Conservation (phyloP, 139 green algal genomes). For the Spirogloea muscicola region DNA sequence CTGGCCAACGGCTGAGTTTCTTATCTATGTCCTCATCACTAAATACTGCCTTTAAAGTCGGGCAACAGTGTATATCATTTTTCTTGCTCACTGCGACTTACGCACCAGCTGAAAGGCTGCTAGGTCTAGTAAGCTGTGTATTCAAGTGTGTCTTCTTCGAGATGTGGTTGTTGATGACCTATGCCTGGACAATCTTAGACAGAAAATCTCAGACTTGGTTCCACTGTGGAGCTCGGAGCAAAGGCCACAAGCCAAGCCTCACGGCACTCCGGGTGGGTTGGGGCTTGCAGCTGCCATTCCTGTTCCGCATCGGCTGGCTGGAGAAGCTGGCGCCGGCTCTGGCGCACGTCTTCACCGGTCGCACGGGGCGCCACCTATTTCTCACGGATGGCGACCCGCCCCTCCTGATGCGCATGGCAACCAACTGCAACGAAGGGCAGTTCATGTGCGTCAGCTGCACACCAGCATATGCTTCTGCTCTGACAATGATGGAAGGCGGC, state of each 20-base stretch:
- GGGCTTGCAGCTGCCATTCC: constrained; percentile 28
- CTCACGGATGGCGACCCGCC: constrained; percentile 14
- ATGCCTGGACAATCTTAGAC: no score
- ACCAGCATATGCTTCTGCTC: background rate
- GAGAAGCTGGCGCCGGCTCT: constrained; percentile 21
- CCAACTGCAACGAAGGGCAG: constrained; percentile 19
- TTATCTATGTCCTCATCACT: background rate
- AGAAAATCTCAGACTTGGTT: no score
- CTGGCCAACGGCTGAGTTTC: background rate
- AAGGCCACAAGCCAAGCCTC: no score
- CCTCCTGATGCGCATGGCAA: constrained; percentile 20
- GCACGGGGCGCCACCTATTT: constrained; percentile 27
- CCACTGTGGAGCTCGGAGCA: no score
- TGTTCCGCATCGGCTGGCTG: constrained; percentile 3
- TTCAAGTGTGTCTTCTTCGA: background rate
- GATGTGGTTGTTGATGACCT: background rate
- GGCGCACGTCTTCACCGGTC: constrained; percentile 11
- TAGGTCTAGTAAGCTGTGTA: background rate
- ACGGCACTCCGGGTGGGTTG: no score
- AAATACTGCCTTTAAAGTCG: background rate
- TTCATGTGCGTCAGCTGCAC: constrained; percentile 23
- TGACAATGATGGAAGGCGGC: background rate
- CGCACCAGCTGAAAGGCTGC: background rate
- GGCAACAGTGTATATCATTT: background rate
- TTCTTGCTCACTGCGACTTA: background rate